Percentiles rank a stretch among this genome's conserved stretches.
phyloP scores from a whole-genome alignment of 768 basidiomycete species.

The Tulasnella calospora region DNA sequence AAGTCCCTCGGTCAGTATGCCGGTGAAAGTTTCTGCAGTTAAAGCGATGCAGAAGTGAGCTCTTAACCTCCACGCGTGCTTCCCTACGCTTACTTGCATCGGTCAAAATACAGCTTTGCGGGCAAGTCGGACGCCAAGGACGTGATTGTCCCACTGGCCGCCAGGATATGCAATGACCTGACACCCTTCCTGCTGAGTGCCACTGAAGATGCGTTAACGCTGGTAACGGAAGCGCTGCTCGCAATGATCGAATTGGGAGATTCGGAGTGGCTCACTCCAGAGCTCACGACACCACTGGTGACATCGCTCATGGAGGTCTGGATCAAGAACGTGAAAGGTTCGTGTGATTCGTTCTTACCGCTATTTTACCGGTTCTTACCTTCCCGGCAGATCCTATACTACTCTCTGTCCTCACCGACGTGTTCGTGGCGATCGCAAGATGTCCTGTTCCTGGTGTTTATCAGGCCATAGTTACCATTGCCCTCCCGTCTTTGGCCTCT shows the following conservation, averaged over 20 bases:
- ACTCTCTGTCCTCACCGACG: conserved; percentile 76
- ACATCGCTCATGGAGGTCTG: conserved; percentile 71
- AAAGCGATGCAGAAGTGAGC: conserved; percentile 88
- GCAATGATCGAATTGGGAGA: conserved; percentile 71
- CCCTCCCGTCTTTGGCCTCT: conserved; percentile 66
- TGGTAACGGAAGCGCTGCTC: conserved; percentile 81
- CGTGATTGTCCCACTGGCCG: conserved; percentile 57
- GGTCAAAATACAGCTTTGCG: conserved; percentile 39
- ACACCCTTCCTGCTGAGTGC: conserved; percentile 76
- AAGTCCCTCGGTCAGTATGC: conserved; percentile 61
- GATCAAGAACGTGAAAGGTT: conserved; percentile 83
- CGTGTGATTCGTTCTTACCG: background rate
- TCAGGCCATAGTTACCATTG: conserved; percentile 62
- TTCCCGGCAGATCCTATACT: conserved; percentile 72
- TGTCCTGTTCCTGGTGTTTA: conserved; percentile 60
- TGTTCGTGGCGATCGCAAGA: conserved; percentile 63
- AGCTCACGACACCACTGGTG: conserved; percentile 62
- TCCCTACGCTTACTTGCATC: background rate
- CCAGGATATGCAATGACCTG: conserved; percentile 72
- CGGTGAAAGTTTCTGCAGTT: conserved; percentile 90
- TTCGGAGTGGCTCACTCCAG: conserved; percentile 63
- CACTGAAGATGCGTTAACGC: conserved; percentile 80
- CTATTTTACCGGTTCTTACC: no score
- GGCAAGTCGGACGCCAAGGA: conserved; percentile 46
- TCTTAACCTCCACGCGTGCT: conserved; percentile 57